Conservation (phyloP, 2,329 filamentous ascomycete species). For the Aurifilum marmelostoma region DNA sequence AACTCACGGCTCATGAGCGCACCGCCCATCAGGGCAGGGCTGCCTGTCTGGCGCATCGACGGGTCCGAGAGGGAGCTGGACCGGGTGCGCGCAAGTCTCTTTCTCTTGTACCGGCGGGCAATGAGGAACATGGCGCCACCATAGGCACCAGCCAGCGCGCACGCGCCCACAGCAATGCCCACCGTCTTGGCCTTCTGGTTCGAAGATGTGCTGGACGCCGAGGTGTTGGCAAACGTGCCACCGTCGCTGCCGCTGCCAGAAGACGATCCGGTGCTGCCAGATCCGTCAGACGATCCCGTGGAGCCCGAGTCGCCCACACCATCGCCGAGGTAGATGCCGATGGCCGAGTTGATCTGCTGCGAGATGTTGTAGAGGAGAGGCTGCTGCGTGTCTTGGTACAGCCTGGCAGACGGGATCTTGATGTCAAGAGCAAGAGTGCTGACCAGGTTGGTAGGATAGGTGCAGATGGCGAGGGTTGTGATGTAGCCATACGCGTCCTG, state of each 20-base stretch:
- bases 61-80: constrained; percentile 70
- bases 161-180: constrained; percentile 75
- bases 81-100: constrained; percentile 76
- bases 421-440: constrained; percentile 28
- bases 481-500: constrained; percentile 71
- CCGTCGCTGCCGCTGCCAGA: constrained; percentile 38
- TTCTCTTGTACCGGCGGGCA: constrained; percentile 86
- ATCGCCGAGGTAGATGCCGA: constrained; percentile 63
- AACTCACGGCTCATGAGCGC: constrained; percentile 63
- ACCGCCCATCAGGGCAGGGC: constrained; percentile 71
- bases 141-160: constrained; percentile 81
- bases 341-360: constrained; percentile 79
- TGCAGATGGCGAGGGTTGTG: constrained; percentile 72
- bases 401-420: constrained; percentile 71
- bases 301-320: constrained; percentile 41
- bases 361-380: constrained; percentile 72
- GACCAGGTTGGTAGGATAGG: constrained; percentile 44
- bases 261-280: constrained; percentile 43
- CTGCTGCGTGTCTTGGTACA: constrained; percentile 68
- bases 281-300: constrained; percentile 42
- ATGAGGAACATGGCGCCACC: constrained; percentile 94
- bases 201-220: constrained; percentile 49
- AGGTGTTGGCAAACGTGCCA: constrained; percentile 40
- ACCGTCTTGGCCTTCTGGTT: constrained; percentile 65
- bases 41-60: constrained; percentile 59